Evolutionary conservation across 106 monocot species (phyloP), one percentile per base, ranked within the genome.

Genomic region (Platanthera zijinensis): DNA sequence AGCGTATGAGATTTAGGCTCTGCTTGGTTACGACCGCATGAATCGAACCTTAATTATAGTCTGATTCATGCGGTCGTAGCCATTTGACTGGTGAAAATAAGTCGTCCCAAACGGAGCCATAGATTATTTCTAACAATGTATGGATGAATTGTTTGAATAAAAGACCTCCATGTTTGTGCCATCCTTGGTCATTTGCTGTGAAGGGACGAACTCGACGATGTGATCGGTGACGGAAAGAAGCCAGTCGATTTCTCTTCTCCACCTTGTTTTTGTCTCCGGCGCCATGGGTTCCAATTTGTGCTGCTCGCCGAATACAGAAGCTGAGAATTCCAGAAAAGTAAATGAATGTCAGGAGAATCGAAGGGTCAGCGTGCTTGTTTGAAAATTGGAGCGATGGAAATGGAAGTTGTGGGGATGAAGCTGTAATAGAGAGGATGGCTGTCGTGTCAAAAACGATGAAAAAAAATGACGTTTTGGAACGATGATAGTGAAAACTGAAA

Each of bases 271-370:
- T 75, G 84, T 88, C 47, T 94, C 90, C 11, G 68, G 10, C 25
- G 86, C 67, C 93, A 94, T 94, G 22, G 93, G 93, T 69, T 94
- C 93, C 56, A 94, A 69, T 12, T 83, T 81, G 73, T 81, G n/a
- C 87, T 90, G 88, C 75, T 94, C 90, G 4, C 90, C 86, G 39
- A 90, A 94, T 10, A 94, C 88, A 77, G 93, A 90, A 78, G 90
- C 90, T 94, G 76, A 51, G 13, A 46, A 70, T 70, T 32, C 10
- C 28, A 32, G 28, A 59, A 53, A 53, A 53, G 18, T 5, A 66
- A 66, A 19, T 8, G 39, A 70, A 70, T 48, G 48, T 47, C 17
- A 66, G 66, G 66, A 66, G 18, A 11, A 30, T 66, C 25, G 10
- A 66, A 66, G 30, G 11, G 30, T 66, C 30, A 1, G 32, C 2